These are phyloP conservation scores for Ogataea angusta DNA, from an alignment of 805 yeast species.

Conservation along the genomic window DNA sequence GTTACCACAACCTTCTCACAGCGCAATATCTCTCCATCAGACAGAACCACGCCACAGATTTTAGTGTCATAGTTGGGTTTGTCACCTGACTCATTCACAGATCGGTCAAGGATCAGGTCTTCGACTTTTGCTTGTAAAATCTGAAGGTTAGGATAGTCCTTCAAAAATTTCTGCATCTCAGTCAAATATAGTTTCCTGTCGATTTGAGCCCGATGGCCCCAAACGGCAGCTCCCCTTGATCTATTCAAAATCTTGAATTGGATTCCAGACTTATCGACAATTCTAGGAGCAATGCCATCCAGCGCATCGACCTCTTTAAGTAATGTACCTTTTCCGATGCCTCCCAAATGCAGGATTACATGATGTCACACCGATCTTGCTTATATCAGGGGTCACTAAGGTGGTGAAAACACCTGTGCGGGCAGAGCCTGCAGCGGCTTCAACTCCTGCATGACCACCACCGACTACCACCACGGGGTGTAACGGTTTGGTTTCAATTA, in stretches of 20 bases:
- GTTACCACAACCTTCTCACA: constrained; percentile 78
- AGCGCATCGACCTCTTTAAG: constrained; percentile 92
- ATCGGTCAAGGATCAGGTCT: constrained; percentile 66
- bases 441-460: constrained; percentile 99
- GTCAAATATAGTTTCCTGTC: constrained; percentile 74
- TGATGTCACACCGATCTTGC: constrained; percentile 88
- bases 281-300: constrained; percentile 83
- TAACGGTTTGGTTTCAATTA: constrained; percentile 30
- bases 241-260: constrained; percentile 84
- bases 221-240: constrained; percentile 92
- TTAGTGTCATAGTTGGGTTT: constrained; percentile 42
- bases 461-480: constrained; percentile 86
- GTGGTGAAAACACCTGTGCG: constrained; percentile 71
- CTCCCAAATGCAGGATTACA: constrained; percentile 98
- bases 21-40: constrained; percentile 57
- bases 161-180: constrained; percentile 74
- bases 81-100: constrained; percentile 23
- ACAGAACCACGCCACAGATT: constrained; percentile 71
- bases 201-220: constrained; percentile 98
- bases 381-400: constrained; percentile 70
- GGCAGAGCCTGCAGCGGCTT: constrained; percentile 93
- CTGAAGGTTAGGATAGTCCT: constrained; percentile 51
- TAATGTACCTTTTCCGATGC: constrained; percentile 95
- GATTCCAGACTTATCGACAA: constrained; percentile 92
- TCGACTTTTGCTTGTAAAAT: constrained; percentile 76